Conservation (phyloP, 108 stramenopile genomes). For the Skeletonema menzelii region DNA sequence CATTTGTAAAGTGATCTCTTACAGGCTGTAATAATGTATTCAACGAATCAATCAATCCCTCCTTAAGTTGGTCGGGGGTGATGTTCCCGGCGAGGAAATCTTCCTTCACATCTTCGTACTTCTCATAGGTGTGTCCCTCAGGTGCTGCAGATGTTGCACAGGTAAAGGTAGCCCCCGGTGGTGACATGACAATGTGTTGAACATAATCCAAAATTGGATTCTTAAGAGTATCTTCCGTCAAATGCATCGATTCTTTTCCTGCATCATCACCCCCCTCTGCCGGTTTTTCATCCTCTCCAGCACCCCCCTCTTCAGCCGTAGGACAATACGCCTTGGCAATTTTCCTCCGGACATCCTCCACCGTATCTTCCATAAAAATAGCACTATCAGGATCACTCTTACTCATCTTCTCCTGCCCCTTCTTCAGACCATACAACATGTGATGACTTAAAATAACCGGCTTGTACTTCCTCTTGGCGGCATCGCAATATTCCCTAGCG, state of each 20-base stretch:
- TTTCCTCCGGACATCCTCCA: constrained; percentile 92
- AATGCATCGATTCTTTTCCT: constrained; percentile 88
- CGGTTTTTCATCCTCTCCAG: neutral
- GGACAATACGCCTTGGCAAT: constrained; percentile 92
- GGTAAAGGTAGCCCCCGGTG: constrained; percentile 59
- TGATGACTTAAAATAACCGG: constrained; percentile 95
- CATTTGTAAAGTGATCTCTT: constrained; percentile 89
- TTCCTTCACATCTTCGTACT: constrained; percentile 80
- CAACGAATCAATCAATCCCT: constrained; percentile 82
- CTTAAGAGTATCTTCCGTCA: constrained; percentile 76
- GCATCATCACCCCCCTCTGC: constrained; percentile 53
- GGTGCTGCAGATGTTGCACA: constrained; percentile 21
- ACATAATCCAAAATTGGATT: constrained; percentile 79
- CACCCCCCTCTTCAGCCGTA: constrained; percentile 42
- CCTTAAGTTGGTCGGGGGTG: constrained; percentile 73
- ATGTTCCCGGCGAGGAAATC: constrained; percentile 84
- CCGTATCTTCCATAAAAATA: constrained; percentile 99
- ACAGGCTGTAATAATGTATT: constrained; percentile 96
- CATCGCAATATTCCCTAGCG: constrained; percentile 97
- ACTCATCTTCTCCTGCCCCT: constrained; percentile 99
- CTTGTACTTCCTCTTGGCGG: constrained; percentile 91
- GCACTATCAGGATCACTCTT: constrained; percentile 99
- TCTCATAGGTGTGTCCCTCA: constrained; percentile 41
- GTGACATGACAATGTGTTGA: constrained; percentile 92
- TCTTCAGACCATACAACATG: constrained; percentile 96